Base-by-base conservation (phyloP, 1,139 yeast species). In the Torulaspora globosa region DNA sequence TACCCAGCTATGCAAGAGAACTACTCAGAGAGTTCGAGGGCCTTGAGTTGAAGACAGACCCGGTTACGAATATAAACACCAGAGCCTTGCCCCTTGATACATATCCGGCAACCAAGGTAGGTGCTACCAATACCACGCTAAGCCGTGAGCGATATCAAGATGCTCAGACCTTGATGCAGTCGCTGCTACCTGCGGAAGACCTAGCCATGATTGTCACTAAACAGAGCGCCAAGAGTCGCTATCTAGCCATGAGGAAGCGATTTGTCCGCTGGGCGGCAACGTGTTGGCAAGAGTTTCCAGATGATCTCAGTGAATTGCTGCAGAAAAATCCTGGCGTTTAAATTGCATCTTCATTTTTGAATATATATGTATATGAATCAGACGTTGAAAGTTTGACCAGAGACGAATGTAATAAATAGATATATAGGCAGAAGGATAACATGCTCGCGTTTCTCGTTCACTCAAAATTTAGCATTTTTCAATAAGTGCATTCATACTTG, bases 271-370 rank as follows among this genome's bases (percentile, higher is more conserved):
- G 72, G 72, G 53, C 55, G 1, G 41, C 41, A 7, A 52, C 54
- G 10, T 41, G 48, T 10, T 74, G 79, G 79, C 46, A 50, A 5
- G 53, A 44, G 2, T 57, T 73, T 4, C 79, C 79, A 1, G 76
- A 75, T 54, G 79, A 75, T 46, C 58, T 75, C 39, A 41, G 48
- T 8, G 39, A 43, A 0, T 41, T 51, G 15, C 46, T 66, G 40
- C 14, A 43, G 16, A 39, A 46, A 1, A 42, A 50, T 35, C 53
- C 58, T n/a, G 47, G 51, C 26, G 41, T 55, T 7, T 56, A 44
- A 43, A 43, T 41, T 39, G 44, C 44, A 35, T 41, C 27, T 44
- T 43, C 36, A 39, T 26, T 43, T 40, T 39, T 44, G 36, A 32
- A 39, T 43, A 45, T 46, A 48, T 43, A 50, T 41, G 42, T 42